phyloP scores from a whole-genome alignment of 2,329 filamentous ascomycete species.

The Magnaporthiopsis rhizophila region DNA sequence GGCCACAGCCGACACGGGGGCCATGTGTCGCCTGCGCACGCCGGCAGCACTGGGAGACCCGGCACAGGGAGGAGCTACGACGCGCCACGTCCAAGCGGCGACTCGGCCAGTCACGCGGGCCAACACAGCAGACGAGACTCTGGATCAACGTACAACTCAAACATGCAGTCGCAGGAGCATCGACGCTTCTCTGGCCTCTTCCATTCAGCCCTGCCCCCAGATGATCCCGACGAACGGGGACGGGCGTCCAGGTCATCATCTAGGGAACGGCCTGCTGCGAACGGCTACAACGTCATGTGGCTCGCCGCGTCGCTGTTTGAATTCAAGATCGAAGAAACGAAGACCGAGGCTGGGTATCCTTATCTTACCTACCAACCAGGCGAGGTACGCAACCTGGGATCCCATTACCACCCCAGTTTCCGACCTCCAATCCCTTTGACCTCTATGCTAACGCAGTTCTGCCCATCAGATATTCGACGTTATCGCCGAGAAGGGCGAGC shows the following conservation, averaged over 20 bases:
- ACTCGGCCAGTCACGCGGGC: conserved; percentile 9
- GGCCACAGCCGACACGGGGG: conserved; percentile 6
- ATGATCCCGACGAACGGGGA: conserved; percentile 47
- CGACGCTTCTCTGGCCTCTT: conserved; percentile 70
- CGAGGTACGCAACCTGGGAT: conserved; percentile 47
- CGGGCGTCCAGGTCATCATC: conserved; percentile 52
- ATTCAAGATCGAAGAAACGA: conserved; percentile 90
- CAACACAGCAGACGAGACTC: conserved; percentile 42
- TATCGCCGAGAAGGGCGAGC: conserved; percentile 90
- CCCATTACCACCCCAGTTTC: conserved; percentile 17
- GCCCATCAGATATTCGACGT: conserved; percentile 72
- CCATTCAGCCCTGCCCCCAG: conserved; percentile 77
- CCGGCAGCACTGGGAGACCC: conserved; percentile 36
- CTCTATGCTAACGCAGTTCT: neutral
- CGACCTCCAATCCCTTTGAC: neutral
- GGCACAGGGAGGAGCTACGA: conserved; percentile 54
- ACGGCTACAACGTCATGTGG: conserved; percentile 71
- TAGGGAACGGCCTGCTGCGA: conserved; percentile 45
- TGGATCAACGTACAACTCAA: conserved; percentile 44
- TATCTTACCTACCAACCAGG: conserved; percentile 94
- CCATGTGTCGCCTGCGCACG: conserved; percentile 1
- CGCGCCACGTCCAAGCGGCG: conserved; percentile 26
- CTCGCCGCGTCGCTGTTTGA: conserved; percentile 90
- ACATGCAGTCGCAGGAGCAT: conserved; percentile 27
- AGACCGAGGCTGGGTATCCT: conserved; percentile 88